Evolutionary conservation across 1,284 basidiomycete genomes (phyloP), one percentile per base, ranked within the genome.

Genomic region (Bondarzewia mesenterica): DNA sequence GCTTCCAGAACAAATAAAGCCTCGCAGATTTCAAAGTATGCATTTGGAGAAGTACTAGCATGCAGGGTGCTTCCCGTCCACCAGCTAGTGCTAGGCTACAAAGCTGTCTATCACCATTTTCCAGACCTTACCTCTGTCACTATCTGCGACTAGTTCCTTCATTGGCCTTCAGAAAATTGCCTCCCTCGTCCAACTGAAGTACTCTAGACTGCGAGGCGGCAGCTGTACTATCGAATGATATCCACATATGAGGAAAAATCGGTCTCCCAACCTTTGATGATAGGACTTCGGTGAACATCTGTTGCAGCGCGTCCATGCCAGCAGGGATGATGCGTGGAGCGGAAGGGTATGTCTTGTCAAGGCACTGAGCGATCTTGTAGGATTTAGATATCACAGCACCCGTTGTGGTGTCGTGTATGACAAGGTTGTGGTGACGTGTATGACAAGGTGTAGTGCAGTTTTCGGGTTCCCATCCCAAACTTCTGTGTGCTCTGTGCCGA

Each of bases 181-280:
- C 56, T 69, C 66, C 29, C 69, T 59, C 6, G 67, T 68, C 16
- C 51, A 46, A 22, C 66, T 58, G 57, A 70, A 74, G 55, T 72
- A 74, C 40, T 54, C 62, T 50, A 57, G 52, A 53, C 68, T 68
- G 21, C 42, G 52, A 62, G 60, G 49, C 60, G 67, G 47, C 71
- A 54, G 54, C 2, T 37, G 32, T n/a, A 49, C 50, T 15, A 58
- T 56, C n/a, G 52, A 45, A 4, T 63, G 61, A 29, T 65, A 10
- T 29, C 59, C 50, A 43, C 54, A 42, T 35, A 26, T 27, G 16
- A 42, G 4, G 18, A 60, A 42, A n/a, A 15, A 46, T 47, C 27
- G 14, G 8, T n/a, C 10, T 41, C 35, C 55, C 10, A 1, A 50
- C 26, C 1, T 39, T 29, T 29, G 10, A n/a, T 21, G 22, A 10